These are phyloP conservation scores for Alternaria postmessia DNA, from an alignment of 2,329 filamentous ascomycete species.

Conservation along the genomic window DNA sequence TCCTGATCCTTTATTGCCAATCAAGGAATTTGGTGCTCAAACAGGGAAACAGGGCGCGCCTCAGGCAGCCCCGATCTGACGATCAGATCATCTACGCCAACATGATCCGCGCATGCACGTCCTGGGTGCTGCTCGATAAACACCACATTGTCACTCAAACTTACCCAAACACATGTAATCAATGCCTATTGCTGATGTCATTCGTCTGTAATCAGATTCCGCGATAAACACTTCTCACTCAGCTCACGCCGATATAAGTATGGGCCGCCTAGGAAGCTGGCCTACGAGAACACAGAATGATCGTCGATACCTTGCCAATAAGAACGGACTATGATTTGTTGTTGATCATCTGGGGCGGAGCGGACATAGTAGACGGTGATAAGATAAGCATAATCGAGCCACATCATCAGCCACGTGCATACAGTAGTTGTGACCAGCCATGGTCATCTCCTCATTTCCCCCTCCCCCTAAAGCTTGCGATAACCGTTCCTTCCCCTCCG, in stretches of 20 bases:
- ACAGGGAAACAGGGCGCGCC: constrained; percentile 18
- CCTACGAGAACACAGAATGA: background rate
- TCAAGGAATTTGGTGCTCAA: constrained; percentile 3
- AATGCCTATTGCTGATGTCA: constrained; percentile 6
- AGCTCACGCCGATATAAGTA: background rate
- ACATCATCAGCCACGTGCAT: constrained; percentile 1
- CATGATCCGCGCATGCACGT: background rate
- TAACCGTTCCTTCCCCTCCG: background rate
- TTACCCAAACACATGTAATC: background rate
- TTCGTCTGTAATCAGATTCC: background rate
- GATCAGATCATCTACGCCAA: constrained; percentile 6
- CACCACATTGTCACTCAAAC: background rate
- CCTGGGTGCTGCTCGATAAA: constrained; percentile 5
- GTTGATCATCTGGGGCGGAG: constrained; percentile 2
- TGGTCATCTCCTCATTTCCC: background rate
- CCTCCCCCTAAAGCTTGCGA: background rate
- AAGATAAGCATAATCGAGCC: constrained; percentile 1
- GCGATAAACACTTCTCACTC: background rate
- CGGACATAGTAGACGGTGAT: constrained; percentile 1
- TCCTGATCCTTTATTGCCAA: constrained; percentile 5
- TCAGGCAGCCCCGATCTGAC: constrained; percentile 15
- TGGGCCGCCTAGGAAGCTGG: background rate
- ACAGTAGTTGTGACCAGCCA: background rate
- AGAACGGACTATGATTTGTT: background rate
- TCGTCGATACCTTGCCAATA: background rate